A percentile compares a stretch with the other conserved stretches of the same genome.
Evolutionary conservation across 768 basidiomycete genomes (phyloP).

Genomic region (Boletus insuetus): DNA sequence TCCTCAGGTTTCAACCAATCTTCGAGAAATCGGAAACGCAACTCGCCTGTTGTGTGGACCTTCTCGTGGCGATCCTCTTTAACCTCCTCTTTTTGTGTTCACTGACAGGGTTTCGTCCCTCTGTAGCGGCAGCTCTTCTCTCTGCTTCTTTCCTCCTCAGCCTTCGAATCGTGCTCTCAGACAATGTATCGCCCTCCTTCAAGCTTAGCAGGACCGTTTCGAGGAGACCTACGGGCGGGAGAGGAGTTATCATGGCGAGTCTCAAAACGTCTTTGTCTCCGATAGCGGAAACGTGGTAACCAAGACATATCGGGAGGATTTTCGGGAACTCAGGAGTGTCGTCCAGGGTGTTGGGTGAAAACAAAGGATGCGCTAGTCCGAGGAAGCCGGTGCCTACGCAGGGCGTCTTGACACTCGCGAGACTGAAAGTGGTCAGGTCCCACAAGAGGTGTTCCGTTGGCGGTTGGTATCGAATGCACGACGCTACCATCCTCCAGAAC

Average conservation of each 20-base stretch:
- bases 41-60: slow-evolving; percentile 12
- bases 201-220: slow-evolving; percentile 21
- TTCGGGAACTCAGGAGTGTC: slow-evolving; percentile 20
- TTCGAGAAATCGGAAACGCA: not conserved
- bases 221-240: slow-evolving; percentile 19
- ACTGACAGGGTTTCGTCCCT: slow-evolving; percentile 22
- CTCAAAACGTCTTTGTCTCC: slow-evolving; percentile 5
- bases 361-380: slow-evolving; percentile 13
- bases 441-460: slow-evolving; percentile 18
- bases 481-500: slow-evolving; percentile 26
- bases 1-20: not conserved
- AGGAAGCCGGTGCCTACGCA: slow-evolving; percentile 23
- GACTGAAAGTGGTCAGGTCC: slow-evolving; percentile 21
- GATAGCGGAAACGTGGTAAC: not conserved
- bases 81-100: slow-evolving; percentile 22
- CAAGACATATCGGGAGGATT: slow-evolving; percentile 16
- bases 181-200: slow-evolving; percentile 22
- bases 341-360: slow-evolving; percentile 2
- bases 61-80: slow-evolving; percentile 10
- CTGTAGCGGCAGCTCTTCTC: slow-evolving; percentile 16
- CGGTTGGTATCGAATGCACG: slow-evolving; percentile 25
- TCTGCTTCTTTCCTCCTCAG: slow-evolving; percentile 25
- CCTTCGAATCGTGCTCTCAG: slow-evolving; percentile 26
- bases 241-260: slow-evolving; percentile 19
- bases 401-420: slow-evolving; percentile 22